These are phyloP conservation scores for Trichophyton benhamiae DNA, from an alignment of 2,329 filamentous ascomycete genomes.

Conservation along the genomic window DNA sequence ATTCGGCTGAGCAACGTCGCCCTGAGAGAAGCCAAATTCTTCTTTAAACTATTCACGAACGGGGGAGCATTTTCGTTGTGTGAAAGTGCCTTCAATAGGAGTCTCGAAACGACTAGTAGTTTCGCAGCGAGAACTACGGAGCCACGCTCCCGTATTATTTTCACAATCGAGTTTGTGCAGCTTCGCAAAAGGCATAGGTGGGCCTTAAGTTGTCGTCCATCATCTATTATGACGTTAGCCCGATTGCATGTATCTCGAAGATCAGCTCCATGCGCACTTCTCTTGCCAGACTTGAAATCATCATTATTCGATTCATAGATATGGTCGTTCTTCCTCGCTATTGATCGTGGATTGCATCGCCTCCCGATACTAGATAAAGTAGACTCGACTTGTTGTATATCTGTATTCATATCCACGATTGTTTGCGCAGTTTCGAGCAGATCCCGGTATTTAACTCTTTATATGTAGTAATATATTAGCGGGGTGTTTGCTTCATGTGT, in stretches of 20 bases:
- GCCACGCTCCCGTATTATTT: slow-evolving; percentile 40
- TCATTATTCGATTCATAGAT: slow-evolving; percentile 38
- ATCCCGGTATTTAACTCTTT: slow-evolving; percentile 63
- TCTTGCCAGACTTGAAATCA: slow-evolving; percentile 23
- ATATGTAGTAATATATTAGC: neutral
- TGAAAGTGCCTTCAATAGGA: slow-evolving; percentile 61
- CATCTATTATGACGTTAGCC: slow-evolving; percentile 19
- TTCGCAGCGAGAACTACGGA: slow-evolving; percentile 51
- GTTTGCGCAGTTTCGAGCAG: slow-evolving; percentile 83
- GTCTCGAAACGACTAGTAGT: slow-evolving; percentile 59
- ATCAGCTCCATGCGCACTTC: neutral
- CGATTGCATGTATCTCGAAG: neutral
- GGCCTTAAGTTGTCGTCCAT: slow-evolving; percentile 36
- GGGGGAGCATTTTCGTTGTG: slow-evolving; percentile 37
- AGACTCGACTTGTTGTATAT: slow-evolving; percentile 62
- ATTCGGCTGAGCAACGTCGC: slow-evolving; percentile 53
- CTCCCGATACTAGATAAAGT: slow-evolving; percentile 60
- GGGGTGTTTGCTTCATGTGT: slow-evolving; percentile 7
- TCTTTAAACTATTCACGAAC: slow-evolving; percentile 51
- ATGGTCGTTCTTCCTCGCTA: slow-evolving; percentile 54
- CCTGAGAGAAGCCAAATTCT: slow-evolving; percentile 50
- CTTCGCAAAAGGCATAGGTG: slow-evolving; percentile 48
- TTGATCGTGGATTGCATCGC: slow-evolving; percentile 59
- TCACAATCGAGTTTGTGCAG: slow-evolving; percentile 42
- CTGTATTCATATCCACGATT: slow-evolving; percentile 77